Base-by-base conservation (phyloP, 495 filamentous ascomycete genomes). In the Staphylotrichum longicolle region DNA sequence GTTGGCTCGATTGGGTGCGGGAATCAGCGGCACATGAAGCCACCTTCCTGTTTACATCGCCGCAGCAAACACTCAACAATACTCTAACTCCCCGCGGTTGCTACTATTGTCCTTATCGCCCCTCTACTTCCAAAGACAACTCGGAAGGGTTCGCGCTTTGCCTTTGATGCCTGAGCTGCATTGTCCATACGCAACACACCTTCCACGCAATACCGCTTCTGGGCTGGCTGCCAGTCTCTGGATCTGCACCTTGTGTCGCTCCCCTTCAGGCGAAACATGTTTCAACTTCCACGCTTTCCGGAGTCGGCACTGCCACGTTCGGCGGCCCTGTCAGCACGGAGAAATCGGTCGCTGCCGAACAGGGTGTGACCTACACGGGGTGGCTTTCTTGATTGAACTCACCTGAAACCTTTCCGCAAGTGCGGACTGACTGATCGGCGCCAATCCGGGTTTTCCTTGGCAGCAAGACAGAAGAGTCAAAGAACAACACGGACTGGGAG, bases 191-290 rank as follows among this genome's bases (percentile, higher is more conserved):
- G 20, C 20, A 27, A 27, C 20, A 27, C 20, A 27, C 20, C 20
- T 27, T 27, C 20, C 20, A 27, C 20, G 1, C 20, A 27, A 27
- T 27, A 27, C 20, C 20, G 20, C 20, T 27, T 27, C 20, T 1
- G 20, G 20, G 20, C 20, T 27, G 20, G 20, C 20, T 27, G 1
- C 20, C 20, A 0, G 20, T 27, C 10, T 39, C 37, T 39, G 37
- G 37, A 39, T 7, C 37, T 10, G 37, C 37, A 39, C 10, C 39
- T 11, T 1, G 39, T 40, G 39, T 7, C 42, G 42, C 8, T 5
- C 42, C 37, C 37, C 37, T 6, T 10, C 6, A 39, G 6, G 34
- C 65, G 55, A 67, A 68, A 62, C 59, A 63, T 60, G 66, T 68
- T 65, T 62, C 65, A 59, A 57, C 41, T 46, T n/a, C 15, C 32